Base-by-base conservation (phyloP, 257 asterid species). In the Avicennia marina region DNA sequence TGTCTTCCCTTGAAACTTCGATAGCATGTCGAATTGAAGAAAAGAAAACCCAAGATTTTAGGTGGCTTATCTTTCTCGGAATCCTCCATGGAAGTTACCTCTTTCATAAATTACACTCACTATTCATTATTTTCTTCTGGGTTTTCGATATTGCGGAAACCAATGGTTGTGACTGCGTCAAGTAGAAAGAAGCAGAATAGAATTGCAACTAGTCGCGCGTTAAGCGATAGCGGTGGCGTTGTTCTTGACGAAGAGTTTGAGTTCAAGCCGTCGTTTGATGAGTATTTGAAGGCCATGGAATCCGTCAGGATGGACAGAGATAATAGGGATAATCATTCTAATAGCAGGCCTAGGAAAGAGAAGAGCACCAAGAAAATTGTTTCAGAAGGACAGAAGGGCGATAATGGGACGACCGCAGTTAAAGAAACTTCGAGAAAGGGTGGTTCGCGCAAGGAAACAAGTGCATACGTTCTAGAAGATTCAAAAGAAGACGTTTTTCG, bases 211-310 rank as follows among this genome's bases (percentile, higher is more conserved):
- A 62, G 56, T 44, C 52, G 75, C 61, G 62, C 67, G 13, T 50
- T 43, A 24, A 67, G 55, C 40, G 70, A 68, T 57, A 76, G 69
- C 16, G 75, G 69, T 13, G 41, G 55, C 21, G 10, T 24, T 33
- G 64, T 66, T 46, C 46, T 78, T 39, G 86, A 77, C 41, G 74
- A 84, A 63, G 90, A 80, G 21, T 53, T 73, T 36, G 88, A 82
- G 61, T 86, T 36, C 36, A 79, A 69, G 70, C 90, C 90, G 40
- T 76, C 96, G 31, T 90, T 90, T 56, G 84, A 74, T 49, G 98
- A 90, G 67, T 87, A 82, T 66, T 38, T 90, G 85, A 87, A 90
- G 80, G 89, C 82, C 48, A 54, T 90, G 96, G 94, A 87, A 59
- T 79, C 90, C 47, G 67, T 90, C 42, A 82, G 81, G 64, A 61